Conservation (phyloP, 345 rosid genomes). For the Sonneratia alba region DNA sequence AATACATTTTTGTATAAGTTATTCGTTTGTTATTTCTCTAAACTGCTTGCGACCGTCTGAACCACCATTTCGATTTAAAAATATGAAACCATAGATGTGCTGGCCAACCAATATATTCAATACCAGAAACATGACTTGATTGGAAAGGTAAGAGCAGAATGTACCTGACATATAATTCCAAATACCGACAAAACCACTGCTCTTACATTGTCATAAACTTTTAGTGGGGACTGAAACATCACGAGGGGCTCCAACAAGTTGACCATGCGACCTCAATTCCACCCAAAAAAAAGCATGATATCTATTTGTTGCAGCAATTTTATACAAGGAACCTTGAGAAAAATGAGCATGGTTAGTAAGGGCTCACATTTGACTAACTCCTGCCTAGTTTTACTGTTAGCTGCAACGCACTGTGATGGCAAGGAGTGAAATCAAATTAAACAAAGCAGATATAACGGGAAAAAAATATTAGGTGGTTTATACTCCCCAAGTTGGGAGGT, state of each 20-base stretch:
- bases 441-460: not conserved
- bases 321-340: not conserved
- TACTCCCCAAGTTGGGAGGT: not conserved
- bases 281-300: not conserved
- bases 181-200: slow-evolving; percentile 11
- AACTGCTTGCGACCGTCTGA: not conserved
- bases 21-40: not conserved
- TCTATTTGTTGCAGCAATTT: not conserved
- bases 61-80: too few relatives aligned
- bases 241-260: slow-evolving; percentile 11
- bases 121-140: not conserved
- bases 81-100: not conserved
- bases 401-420: slow-evolving; percentile 9
- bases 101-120: not conserved
- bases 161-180: slow-evolving; percentile 13
- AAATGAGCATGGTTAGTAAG: not conserved
- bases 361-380: slow-evolving; percentile 4
- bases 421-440: not conserved
- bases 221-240: slow-evolving; percentile 5
- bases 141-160: not conserved
- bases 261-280: slow-evolving; percentile 7
- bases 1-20: not conserved
- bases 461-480: not conserved
- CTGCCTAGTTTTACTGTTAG: slow-evolving; percentile 6
- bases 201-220: slow-evolving; percentile 11